Base-by-base conservation (phyloP, 768 basidiomycete genomes). In the Chiua virens region DNA sequence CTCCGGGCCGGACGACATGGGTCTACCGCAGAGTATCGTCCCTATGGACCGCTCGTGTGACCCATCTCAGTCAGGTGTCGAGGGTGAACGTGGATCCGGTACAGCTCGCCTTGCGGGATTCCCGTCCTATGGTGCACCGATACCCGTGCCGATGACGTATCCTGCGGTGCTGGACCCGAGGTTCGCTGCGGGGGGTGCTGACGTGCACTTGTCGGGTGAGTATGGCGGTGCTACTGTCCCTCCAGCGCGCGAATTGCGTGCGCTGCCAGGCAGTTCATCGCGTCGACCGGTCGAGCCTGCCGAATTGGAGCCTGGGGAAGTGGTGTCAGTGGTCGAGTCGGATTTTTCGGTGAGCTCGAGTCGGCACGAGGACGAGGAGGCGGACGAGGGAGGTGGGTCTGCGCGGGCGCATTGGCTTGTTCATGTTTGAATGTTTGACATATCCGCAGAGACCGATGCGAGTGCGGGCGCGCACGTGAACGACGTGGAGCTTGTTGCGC, bases 251-350 rank as follows among this genome's bases (percentile, higher is more conserved):
- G 34, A 34, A 10, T 55, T 58, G 20, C 42, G 43, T 45, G 21
- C 47, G n/a, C 10, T 11, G 22, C 36, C 28, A 0, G 50, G 45
- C 4, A 28, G 34, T 20, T 52, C 50, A 8, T 34, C 8, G 23
- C 50, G 27, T 39, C 47, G 35, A 8, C 41, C 50, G 11, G 5
- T 35, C 1, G 43, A 47, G 13, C 37, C 50, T 20, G 18, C 18
- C 14, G 65, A 63, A 34, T 28, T 62, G 17, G 66, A 67, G 20
- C 63, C 65, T 2, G 65, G 65, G 0, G 65, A 66, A 39, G 63
- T 66, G 11, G 34, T 57, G 13, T 65, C 63, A 14, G 63, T 56
- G 6, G 49, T 40, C 10, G 61, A 58, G 44, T 60, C 63, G 2
- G 61, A 64, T 27, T 65, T 58, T 23, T 65, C 65, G 32, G 57